These are phyloP conservation scores for Nakaseomyces uthaithaninus DNA, from an alignment of 1,139 yeast species.

Conservation along the genomic window DNA sequence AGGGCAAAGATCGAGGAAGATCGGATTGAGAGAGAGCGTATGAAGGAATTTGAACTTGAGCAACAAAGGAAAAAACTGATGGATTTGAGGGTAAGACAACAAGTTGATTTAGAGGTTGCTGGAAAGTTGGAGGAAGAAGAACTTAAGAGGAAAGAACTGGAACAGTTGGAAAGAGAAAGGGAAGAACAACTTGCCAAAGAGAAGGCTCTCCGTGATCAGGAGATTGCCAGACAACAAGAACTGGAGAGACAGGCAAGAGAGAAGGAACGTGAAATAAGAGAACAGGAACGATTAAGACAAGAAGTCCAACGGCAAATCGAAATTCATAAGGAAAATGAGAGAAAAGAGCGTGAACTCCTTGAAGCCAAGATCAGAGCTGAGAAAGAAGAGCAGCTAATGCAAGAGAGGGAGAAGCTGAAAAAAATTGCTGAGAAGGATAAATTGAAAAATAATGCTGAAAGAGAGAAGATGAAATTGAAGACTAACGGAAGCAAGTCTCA, in stretches of 20 bases:
- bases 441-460: constrained; percentile 7
- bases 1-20: constrained; percentile 13
- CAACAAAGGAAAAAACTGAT: constrained; percentile 19
- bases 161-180: constrained; percentile 6
- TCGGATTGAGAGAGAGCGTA: constrained; percentile 13
- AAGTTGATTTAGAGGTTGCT: constrained; percentile 22
- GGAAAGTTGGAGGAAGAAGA: constrained; percentile 17
- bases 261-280: neutral
- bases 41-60: constrained; percentile 15
- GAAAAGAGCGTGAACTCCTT: constrained; percentile 4
- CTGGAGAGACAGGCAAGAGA: constrained; percentile 4
- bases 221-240: constrained; percentile 8
- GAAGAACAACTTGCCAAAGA: constrained; percentile 9
- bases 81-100: constrained; percentile 22
- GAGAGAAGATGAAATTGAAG: constrained; percentile 2
- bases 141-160: constrained; percentile 9
- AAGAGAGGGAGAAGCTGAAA: neutral
- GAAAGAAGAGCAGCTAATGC: neutral
- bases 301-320: constrained; percentile 4
- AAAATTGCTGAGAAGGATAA: constrained; percentile 2
- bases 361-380: constrained; percentile 5
- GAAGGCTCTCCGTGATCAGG: constrained; percentile 9
- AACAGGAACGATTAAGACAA: constrained; percentile 3
- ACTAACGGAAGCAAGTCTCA: neutral
- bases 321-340: constrained; percentile 4